Conservation (phyloP, 2,329 filamentous ascomycete species). For the Fusarium longipes region DNA sequence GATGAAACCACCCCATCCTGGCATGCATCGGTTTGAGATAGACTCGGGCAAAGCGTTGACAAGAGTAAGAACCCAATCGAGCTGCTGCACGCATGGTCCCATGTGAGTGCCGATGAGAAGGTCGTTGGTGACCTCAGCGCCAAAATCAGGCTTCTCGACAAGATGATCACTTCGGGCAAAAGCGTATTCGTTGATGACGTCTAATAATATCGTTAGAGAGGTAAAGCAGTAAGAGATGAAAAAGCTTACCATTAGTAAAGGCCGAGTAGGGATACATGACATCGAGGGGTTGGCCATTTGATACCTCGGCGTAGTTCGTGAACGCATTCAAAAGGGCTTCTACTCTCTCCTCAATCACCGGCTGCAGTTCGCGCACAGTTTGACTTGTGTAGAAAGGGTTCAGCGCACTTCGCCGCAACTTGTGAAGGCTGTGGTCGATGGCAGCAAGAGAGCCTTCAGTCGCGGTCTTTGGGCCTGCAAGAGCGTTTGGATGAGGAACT, state of each 20-base stretch:
- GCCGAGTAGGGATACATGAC: conserved; percentile 54
- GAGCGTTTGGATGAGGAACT: conserved; percentile 25
- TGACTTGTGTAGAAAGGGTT: conserved; percentile 54
- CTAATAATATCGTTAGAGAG: conserved; percentile 33
- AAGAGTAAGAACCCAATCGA: conserved; percentile 51
- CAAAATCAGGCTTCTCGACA: conserved; percentile 51
- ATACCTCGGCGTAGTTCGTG: conserved; percentile 44
- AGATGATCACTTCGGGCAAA: conserved; percentile 52
- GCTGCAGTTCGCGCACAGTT: conserved; percentile 53
- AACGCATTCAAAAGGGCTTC: conserved; percentile 50
- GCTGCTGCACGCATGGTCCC: conserved; percentile 53
- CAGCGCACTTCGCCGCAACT: conserved; percentile 50
- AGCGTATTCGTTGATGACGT: conserved; percentile 56
- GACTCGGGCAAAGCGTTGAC: conserved; percentile 52
- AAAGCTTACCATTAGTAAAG: conserved; percentile 51
- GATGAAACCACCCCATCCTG: conserved; percentile 54
- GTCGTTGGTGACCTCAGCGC: conserved; percentile 51
- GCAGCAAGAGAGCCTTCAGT: conserved; percentile 52
- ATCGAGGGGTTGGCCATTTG: conserved; percentile 47
- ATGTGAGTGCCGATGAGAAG: conserved; percentile 54
- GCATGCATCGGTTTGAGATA: conserved; percentile 51
- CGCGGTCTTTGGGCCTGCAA: conserved; percentile 30
- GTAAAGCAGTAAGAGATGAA: not conserved
- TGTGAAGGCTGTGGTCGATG: conserved; percentile 51
- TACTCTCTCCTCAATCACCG: conserved; percentile 52